phyloP scores from a whole-genome alignment of 2,329 filamentous ascomycete genomes.

The Trichoderma sp. region DNA sequence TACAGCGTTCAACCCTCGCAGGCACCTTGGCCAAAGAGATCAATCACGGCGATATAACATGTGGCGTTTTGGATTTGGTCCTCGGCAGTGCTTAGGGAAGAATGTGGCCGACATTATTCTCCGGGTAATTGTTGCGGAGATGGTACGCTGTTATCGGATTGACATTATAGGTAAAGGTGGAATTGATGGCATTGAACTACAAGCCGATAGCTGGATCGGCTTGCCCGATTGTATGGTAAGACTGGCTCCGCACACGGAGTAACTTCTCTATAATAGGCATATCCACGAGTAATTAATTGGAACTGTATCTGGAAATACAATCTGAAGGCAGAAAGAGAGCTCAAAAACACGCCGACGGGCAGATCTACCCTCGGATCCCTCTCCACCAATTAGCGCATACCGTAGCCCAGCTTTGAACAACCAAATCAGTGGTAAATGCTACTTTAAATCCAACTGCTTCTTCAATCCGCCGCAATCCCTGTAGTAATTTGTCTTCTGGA shows the following conservation, averaged over 20 bases:
- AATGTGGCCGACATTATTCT: constrained; percentile 15
- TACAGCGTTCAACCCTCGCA: neutral
- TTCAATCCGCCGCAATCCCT: constrained; percentile 10
- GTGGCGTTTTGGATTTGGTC: constrained; percentile 20
- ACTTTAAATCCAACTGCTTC: constrained; percentile 1
- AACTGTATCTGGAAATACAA: neutral
- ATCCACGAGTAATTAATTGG: neutral
- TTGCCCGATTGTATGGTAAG: constrained; percentile 1
- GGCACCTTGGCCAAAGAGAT: constrained; percentile 1
- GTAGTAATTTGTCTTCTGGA: neutral
- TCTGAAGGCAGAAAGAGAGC: neutral
- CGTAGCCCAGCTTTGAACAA: neutral
- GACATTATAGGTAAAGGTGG: neutral
- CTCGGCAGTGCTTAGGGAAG: constrained; percentile 12
- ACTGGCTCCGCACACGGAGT: neutral
- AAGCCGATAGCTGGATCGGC: constrained; percentile 18
- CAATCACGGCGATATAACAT: constrained; percentile 11
- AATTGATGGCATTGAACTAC: neutral
- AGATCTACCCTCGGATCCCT: neutral
- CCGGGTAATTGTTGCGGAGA: constrained; percentile 3
- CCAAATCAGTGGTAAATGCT: neutral
- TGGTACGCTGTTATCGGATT: neutral
- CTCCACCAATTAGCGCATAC: neutral
- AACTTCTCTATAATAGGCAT: neutral
- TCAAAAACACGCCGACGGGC: neutral